These are phyloP conservation scores for Trametopsis cervina DNA, from an alignment of 768 basidiomycete species.

Conservation along the genomic window DNA sequence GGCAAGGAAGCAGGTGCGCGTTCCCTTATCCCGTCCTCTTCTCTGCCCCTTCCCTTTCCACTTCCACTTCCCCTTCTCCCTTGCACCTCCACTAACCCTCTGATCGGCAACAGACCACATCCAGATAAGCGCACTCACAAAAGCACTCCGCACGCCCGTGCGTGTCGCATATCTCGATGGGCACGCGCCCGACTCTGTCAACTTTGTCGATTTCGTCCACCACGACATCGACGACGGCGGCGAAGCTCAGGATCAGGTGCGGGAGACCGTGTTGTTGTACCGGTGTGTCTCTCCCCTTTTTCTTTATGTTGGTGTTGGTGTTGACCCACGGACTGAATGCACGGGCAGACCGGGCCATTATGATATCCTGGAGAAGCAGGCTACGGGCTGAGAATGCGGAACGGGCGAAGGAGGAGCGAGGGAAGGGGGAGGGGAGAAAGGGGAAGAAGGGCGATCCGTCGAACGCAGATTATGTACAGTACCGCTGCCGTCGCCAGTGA, in stretches of 20 bases:
- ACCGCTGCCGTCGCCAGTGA: too few relatives aligned
- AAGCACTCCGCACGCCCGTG: constrained; percentile 59
- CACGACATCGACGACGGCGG: constrained; percentile 24
- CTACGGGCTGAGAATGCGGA: background rate
- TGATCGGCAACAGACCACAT: constrained; percentile 54
- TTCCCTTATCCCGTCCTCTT: background rate
- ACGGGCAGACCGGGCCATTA: constrained; percentile 75
- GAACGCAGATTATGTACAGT: too few relatives aligned
- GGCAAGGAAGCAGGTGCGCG: constrained; percentile 69
- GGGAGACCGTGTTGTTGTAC: constrained; percentile 56
- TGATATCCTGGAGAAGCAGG: constrained; percentile 50
- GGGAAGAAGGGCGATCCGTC: too few relatives aligned
- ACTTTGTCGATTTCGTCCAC: constrained; percentile 61
- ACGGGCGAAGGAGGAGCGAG: too few relatives aligned
- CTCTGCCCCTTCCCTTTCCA: background rate
- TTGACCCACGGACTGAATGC: constrained; percentile 4
- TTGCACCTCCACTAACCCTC: too few relatives aligned
- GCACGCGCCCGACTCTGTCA: constrained; percentile 43
- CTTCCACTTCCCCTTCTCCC: background rate
- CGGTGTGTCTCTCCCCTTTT: constrained; percentile 39
- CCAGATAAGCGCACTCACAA: constrained; percentile 71
- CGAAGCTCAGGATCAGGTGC: background rate
- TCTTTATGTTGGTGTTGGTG: background rate
- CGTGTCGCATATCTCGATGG: constrained; percentile 81
- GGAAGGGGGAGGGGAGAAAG: too few relatives aligned